These are phyloP conservation scores for Acer campestre DNA, from an alignment of 345 rosid species.

Conservation along the genomic window DNA sequence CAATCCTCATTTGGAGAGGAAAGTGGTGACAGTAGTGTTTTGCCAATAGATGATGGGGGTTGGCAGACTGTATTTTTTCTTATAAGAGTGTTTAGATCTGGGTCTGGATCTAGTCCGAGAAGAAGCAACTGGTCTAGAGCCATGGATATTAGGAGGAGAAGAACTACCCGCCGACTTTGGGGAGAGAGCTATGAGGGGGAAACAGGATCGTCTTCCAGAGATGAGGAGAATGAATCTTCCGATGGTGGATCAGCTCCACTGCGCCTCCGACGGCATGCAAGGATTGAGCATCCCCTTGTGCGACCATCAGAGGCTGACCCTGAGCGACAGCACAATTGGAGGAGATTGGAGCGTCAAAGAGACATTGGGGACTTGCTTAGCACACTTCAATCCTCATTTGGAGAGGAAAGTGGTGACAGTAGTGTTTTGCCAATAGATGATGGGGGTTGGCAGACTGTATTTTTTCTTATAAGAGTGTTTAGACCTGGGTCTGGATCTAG, in stretches of 20 bases:
- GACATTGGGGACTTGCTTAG: constrained; percentile 94
- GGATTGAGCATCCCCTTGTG: constrained; percentile 37
- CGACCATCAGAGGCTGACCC: neutral
- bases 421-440: constrained; percentile 57
- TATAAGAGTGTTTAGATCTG: constrained; percentile 78
- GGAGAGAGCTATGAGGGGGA: constrained; percentile 87
- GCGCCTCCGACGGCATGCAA: constrained; percentile 41
- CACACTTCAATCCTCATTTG: constrained; percentile 83
- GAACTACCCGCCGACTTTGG: constrained; percentile 60
- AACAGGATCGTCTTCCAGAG: constrained; percentile 66
- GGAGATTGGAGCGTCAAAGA: constrained; percentile 94
- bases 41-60: constrained; percentile 69
- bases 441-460: constrained; percentile 82
- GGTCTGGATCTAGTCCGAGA: constrained; percentile 66
- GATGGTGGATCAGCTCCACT: constrained; percentile 52
- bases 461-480: constrained; percentile 81
- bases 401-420: constrained; percentile 73
- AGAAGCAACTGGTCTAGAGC: constrained; percentile 88
- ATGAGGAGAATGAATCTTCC: constrained; percentile 64
- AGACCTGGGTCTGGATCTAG: constrained; percentile 71
- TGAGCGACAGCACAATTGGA: constrained; percentile 70
- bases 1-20: constrained; percentile 88
- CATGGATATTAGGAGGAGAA: constrained; percentile 65
- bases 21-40: constrained; percentile 50
- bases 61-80: constrained; percentile 90